Evolutionary conservation across 169 alveolate genomes (phyloP).

Genomic region (Blepharisma undulans): DNA sequence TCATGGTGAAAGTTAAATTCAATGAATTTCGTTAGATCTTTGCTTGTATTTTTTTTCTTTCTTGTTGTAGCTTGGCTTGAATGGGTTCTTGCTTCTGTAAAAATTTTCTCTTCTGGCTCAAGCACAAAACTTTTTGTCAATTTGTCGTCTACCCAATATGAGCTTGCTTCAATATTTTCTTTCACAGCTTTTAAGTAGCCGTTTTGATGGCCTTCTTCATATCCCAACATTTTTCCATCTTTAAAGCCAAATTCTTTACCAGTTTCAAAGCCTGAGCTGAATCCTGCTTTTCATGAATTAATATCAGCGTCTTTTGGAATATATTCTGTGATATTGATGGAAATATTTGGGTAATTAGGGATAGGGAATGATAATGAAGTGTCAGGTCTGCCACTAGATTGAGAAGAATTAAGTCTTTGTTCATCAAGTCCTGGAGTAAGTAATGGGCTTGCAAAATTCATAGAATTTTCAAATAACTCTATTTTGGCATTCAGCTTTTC

Average conservation of each 20-base stretch:
- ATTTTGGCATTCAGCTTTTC: neutral
- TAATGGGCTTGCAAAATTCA: neutral
- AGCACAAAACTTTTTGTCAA: neutral
- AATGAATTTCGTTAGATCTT: neutral
- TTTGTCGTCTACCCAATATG: neutral
- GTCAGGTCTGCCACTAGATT: neutral
- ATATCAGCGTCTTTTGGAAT: neutral
- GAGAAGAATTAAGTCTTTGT: neutral
- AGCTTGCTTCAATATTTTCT: neutral
- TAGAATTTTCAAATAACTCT: neutral
- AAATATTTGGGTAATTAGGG: neutral
- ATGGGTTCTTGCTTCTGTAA: neutral
- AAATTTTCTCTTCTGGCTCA: neutral
- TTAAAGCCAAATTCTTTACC: conserved; percentile 7
- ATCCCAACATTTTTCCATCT: conserved; percentile 24
- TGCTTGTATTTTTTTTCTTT: neutral
- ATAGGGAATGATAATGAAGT: neutral
- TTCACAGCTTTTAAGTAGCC: conserved; percentile 6
- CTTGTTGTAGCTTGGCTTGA: neutral
- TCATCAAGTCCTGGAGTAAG: neutral
- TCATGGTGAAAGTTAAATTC: conserved; percentile 26
- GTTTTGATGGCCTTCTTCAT: neutral
- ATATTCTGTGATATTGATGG: neutral
- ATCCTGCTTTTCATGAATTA: conserved; percentile 34
- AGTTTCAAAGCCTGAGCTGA: conserved; percentile 29